Evolutionary conservation across 495 filamentous ascomycete genomes (phyloP).

Genomic region (Penicillium silybi): DNA sequence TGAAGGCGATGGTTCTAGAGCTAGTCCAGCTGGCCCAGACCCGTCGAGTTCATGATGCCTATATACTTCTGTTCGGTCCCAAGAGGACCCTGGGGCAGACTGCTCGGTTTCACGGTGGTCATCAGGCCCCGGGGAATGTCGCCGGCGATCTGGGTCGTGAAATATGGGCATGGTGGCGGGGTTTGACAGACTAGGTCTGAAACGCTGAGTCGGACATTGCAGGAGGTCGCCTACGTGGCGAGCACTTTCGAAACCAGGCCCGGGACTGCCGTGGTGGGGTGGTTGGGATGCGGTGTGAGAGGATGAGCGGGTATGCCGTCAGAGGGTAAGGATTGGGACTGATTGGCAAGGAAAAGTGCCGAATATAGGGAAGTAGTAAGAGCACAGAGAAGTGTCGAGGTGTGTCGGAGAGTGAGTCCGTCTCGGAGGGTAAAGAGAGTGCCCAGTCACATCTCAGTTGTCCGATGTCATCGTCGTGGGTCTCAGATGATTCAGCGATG

Average conservation of each 20-base stretch:
- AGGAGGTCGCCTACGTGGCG: constrained; percentile 19
- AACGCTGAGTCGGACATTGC: constrained; percentile 17
- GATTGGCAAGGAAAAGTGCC: constrained; percentile 16
- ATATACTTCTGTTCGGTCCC: constrained; percentile 8
- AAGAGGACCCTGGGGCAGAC: constrained; percentile 12
- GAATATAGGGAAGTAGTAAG: constrained; percentile 6
- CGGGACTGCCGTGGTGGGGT: constrained; percentile 19
- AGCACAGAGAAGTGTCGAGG: constrained; percentile 1
- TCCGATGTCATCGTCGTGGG: constrained; percentile 20
- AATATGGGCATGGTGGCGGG: constrained; percentile 40
- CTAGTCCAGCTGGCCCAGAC: constrained; percentile 1
- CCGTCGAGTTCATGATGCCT: constrained; percentile 1
- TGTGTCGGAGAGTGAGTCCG: constrained; percentile 7
- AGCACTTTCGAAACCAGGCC: constrained; percentile 11
- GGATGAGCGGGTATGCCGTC: constrained; percentile 17
- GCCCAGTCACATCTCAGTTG: background rate
- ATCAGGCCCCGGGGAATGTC: constrained; percentile 27
- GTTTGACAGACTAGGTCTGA: constrained; percentile 11
- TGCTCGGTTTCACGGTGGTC: constrained; percentile 20
- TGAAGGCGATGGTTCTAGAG: constrained; percentile 1
- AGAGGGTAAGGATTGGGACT: constrained; percentile 1
- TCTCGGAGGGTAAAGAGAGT: constrained; percentile 5
- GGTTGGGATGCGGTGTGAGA: constrained; percentile 25
- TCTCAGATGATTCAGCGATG: constrained; percentile 21
- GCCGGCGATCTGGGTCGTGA: constrained; percentile 36